A percentile compares a stretch with the other conserved stretches of the same genome.
Conservation (phyloP, 2,329 filamentous ascomycete species). For the Lecanicillium sp. region DNA sequence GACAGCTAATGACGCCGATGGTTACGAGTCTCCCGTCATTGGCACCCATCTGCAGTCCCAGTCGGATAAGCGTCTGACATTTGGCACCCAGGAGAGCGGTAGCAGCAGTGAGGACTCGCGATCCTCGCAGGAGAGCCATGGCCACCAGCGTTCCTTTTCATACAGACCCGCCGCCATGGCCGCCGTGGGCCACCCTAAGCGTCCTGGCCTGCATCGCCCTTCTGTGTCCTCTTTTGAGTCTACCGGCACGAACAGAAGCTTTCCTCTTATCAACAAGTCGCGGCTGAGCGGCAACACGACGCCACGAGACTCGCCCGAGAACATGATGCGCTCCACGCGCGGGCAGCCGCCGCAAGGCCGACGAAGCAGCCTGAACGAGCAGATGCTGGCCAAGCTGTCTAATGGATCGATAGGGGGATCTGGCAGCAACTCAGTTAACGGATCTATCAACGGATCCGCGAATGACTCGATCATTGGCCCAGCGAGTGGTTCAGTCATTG, state of each 20-base stretch:
- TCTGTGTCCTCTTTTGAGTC: conserved; percentile 54
- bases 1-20: conserved; percentile 16
- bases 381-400: conserved; percentile 1
- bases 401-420: not conserved
- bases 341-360: not conserved
- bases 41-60: not conserved
- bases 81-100: conserved; percentile 12
- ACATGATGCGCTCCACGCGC: conserved; percentile 31
- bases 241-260: conserved; percentile 54
- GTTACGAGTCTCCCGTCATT: conserved; percentile 9
- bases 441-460: conserved; percentile 2
- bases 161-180: conserved; percentile 4
- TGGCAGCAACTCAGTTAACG: not conserved
- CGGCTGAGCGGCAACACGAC: conserved; percentile 42
- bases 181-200: not conserved
- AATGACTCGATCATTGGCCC: not conserved
- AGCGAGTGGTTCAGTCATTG: too few relatives aligned
- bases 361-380: conserved; percentile 10
- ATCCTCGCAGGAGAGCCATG: conserved; percentile 12
- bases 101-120: conserved; percentile 17
- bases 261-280: conserved; percentile 52
- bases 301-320: conserved; percentile 43
- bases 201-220: conserved; percentile 41
- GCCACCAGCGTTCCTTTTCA: conserved; percentile 16
- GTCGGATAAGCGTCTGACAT: not conserved